Percentiles rank a stretch among this genome's conserved stretches.
phyloP scores from a whole-genome alignment of 2,329 filamentous ascomycete species.

The Fusarium sp. region DNA sequence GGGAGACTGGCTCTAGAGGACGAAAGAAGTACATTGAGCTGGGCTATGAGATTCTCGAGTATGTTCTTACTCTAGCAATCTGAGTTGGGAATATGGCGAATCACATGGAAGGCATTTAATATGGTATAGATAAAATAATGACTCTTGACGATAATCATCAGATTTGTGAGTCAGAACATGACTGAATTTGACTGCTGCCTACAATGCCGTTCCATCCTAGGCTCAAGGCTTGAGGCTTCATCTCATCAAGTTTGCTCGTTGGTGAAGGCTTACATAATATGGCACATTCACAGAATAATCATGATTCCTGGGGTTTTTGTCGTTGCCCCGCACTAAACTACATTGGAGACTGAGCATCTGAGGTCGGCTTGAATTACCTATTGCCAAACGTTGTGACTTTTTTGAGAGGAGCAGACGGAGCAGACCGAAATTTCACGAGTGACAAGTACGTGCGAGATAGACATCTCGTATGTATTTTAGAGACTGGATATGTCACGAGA shows the following conservation, averaged over 20 bases:
- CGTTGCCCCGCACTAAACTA: slow-evolving; percentile 21
- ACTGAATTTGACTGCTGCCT: neutral
- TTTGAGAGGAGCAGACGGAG: neutral
- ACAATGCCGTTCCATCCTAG: neutral
- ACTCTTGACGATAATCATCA: neutral
- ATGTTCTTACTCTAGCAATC: slow-evolving; percentile 60
- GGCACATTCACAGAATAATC: slow-evolving; percentile 38
- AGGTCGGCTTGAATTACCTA: neutral
- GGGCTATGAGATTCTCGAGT: slow-evolving; percentile 63
- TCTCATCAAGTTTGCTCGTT: neutral
- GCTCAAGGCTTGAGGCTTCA: neutral
- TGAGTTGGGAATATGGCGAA: slow-evolving; percentile 38
- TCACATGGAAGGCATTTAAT: neutral
- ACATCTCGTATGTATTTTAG: neutral
- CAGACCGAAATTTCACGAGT: neutral
- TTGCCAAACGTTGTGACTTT: neutral
- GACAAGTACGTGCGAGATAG: neutral
- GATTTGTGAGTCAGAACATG: neutral
- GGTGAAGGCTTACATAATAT: slow-evolving; percentile 42
- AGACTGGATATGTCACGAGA: slow-evolving; percentile 30
- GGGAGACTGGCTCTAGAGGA: slow-evolving; percentile 33
- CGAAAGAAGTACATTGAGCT: slow-evolving; percentile 53
- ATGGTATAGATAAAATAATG: neutral
- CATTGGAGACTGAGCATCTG: neutral
- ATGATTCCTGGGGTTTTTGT: slow-evolving; percentile 8